Base-by-base conservation (phyloP, 805 yeast genomes). In the Kazachstania psychrophila region DNA sequence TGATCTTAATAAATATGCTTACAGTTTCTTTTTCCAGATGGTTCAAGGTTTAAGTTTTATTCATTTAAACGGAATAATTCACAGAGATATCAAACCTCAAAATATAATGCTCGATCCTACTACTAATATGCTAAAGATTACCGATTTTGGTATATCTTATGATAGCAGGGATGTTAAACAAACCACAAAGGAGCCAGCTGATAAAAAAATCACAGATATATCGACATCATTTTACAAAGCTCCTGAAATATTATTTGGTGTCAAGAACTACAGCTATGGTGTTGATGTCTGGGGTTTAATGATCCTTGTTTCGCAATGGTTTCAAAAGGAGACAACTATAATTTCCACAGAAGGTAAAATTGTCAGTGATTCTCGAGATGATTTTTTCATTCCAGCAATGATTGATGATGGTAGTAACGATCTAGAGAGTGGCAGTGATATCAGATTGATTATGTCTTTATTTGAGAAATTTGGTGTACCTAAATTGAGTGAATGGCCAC, bases 61-160 rank as follows among this genome's bases (percentile, higher is more conserved):
- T 13, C 96, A 87, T 60, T 74, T 84, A 8, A 74, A 79, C 75
- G 94, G 94, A 12, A 83, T 88, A 41, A 86, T 88, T 69, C 96
- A 88, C 56, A 69, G 96, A 51, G 96, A 88, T 61, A 87, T 88
- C 38, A 88, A 88, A 61, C 95, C 95, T 8, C 95, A 86, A 50
- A 88, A 88, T 59, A 79, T 88, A 42, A 33, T 49, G 34, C 11
- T 43, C 6, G 41, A 31, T 13, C 14, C 9, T 1, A 27, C 23
- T 2, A n/a, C 23, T 2, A 27, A 26, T 9, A 82, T 77, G 40
- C 73, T 79, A 52, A 84, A 60, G 6, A 43, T 79, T 1, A 72
- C 75, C 12, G 94, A 85, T 49, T 79, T 79, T 57, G 92, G 94
- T 6, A 69, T 76, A 2, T 77, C 84, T 26, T 69, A 71, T 34